These are phyloP conservation scores for Lactifluus piperatus DNA, from an alignment of 768 basidiomycete genomes.

Conservation along the genomic window DNA sequence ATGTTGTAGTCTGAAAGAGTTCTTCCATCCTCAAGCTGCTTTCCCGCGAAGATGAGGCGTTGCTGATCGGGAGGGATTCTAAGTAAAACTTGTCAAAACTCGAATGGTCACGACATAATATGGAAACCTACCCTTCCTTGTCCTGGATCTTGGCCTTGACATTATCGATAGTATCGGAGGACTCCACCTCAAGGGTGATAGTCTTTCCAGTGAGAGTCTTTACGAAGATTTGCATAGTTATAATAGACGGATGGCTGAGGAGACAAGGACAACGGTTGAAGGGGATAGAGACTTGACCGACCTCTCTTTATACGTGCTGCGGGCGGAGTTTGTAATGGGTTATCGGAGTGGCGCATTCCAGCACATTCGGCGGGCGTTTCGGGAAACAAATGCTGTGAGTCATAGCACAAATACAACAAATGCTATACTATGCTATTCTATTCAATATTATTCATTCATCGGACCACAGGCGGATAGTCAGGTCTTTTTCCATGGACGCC, in stretches of 20 bases:
- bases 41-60: conserved; percentile 73
- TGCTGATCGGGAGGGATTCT: conserved; percentile 75
- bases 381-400: background rate
- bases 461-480: conserved; percentile 64
- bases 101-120: background rate
- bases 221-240: conserved; percentile 43
- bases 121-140: conserved; percentile 59
- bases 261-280: background rate
- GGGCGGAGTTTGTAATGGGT: conserved; percentile 11
- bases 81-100: background rate
- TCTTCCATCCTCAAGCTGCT: conserved; percentile 78
- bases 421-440: background rate
- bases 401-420: background rate
- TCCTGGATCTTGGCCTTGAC: conserved; percentile 82
- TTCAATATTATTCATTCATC: background rate
- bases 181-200: conserved; percentile 67
- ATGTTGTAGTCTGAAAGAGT: conserved; percentile 65
- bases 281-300: background rate
- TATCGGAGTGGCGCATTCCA: background rate
- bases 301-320: background rate
- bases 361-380: background rate
- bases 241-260: background rate
- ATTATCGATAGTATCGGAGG: conserved; percentile 62
- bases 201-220: conserved; percentile 68
- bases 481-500: conserved; percentile 84